Base-by-base conservation (phyloP, 306 rosid genomes). In the Canavalia ensiformis region DNA sequence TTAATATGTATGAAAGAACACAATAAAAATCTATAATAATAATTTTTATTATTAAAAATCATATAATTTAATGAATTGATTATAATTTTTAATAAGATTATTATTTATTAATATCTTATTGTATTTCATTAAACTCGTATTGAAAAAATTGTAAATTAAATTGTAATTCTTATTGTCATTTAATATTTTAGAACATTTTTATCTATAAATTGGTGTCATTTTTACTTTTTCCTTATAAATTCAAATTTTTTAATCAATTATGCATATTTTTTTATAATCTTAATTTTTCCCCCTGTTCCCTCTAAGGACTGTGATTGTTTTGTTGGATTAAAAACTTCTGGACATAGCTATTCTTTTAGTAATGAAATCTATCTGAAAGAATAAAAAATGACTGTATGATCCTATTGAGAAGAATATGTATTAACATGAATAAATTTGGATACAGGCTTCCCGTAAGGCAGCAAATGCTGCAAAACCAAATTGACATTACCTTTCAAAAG, bases 401-500 rank as follows among this genome's bases (percentile, higher is more conserved):
- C 85, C 90, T 88, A 79, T 81, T 55, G 68, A 78, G 82, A 86
- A 84, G 84, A 87, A 66, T 85, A 82, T 81, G 87, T 89, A 87
- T 86, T 81, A 86, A 74, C 77, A 84, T 81, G 73, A 74, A 68
- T 85, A 74, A 85, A 75, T 71, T 68, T 69, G 80, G 80, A 84
- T 87, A 88, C 90, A 89, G 79, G 87, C 83, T 87, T 82, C 87
- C 82, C 69, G 72, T 79, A 73, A 81, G 80, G 77, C 90, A 78
- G 65, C 77, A 54, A 82, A 49, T 74, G 58, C 73, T 66, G 75
- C 87, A 51, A 44, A 81, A 78, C 84, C 85, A 68, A 47, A 77
- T 66, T 56, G 65, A 72, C 31, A 71, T 34, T 76, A 51, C 88
- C 81, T 75, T 78, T 86, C 73, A 75, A 76, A 84, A 49, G 76